phyloP scores from a whole-genome alignment of 1,139 yeast genomes.

The Blastobotrys buckinghamii region DNA sequence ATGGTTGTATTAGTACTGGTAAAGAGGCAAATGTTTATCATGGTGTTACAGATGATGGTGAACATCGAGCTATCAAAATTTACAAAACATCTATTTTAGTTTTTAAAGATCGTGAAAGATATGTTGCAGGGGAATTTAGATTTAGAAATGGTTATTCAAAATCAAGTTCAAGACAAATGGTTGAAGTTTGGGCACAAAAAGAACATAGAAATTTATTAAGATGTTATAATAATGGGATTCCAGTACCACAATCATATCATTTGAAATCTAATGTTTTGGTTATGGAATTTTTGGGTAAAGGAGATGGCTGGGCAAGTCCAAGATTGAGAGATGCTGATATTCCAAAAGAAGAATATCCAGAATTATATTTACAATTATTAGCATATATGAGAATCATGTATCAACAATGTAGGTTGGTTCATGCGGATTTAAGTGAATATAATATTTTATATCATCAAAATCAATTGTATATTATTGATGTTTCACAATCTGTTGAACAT shows the following conservation, averaged over 20 bases:
- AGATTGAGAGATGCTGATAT: conserved; percentile 65
- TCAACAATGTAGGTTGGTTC: conserved; percentile 84
- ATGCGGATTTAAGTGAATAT: conserved; percentile 95
- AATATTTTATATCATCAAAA: conserved; percentile 79
- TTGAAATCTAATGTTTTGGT: conserved; percentile 85
- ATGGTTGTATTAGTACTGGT: conserved; percentile 95
- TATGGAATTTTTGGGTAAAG: conserved; percentile 84
- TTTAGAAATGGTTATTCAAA: conserved; percentile 79
- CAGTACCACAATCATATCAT: conserved; percentile 89
- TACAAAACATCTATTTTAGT: conserved; percentile 94
- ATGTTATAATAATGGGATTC: conserved; percentile 69
- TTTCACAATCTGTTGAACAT: conserved; percentile 95
- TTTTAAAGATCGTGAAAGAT: conserved; percentile 91
- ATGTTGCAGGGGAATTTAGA: conserved; percentile 93
- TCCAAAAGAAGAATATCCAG: conserved; percentile 50
- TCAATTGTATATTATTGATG: conserved; percentile 84
- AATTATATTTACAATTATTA: conserved; percentile 70
- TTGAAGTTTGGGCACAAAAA: conserved; percentile 97
- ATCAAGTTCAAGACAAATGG: conserved; percentile 96
- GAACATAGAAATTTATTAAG: conserved; percentile 91
- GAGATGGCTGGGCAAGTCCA: conserved; percentile 75
- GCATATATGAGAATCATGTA: conserved; percentile 83
- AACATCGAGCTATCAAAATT: conserved; percentile 72
- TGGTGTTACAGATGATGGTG: conserved; percentile 64
- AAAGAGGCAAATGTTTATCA: conserved; percentile 98